Base-by-base conservation (phyloP, 2,329 filamentous ascomycete species). In the Neophaeococcomyces mojaviensis region DNA sequence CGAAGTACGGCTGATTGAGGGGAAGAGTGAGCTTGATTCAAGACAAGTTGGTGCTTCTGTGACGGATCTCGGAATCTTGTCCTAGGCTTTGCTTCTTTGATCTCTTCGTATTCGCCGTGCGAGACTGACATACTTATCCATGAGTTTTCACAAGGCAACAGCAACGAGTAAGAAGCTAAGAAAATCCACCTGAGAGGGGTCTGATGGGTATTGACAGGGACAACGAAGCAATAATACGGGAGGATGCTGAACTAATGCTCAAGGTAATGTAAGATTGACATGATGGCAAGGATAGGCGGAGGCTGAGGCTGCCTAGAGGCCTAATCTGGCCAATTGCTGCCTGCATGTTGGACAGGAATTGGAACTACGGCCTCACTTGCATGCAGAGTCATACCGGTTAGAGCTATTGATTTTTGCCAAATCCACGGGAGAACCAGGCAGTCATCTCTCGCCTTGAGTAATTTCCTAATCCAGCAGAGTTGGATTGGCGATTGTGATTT, bases 91-190 rank as follows among this genome's bases (percentile, higher is more conserved):
- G n/a, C n/a, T n/a, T n/a, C n/a, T n/a, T n/a, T 28, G 24, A 28
- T 6, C 24, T 28, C 5, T 5, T 6, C 24, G 10, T 28, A 28
- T 28, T 28, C 10, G 24, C 24, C 10, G 5, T 28, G 24, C 24
- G 10, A 28, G 10, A 6, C 10, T 20, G 39, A 15, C 18, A 34
- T 43, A 33, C 33, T 22, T 43, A 43, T 33, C 15, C 5, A 43
- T 32, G 24, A 15, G 20, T 19, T 31, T 19, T 18, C 39, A 34
- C 39, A 43, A 43, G 39, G 39, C 39, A 43, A 35, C 39, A 43
- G 39, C 30, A 16, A 24, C 19, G 30, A 33, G 28, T 35, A 43
- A 31, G 15, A 43, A 4, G 31, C 39, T n/a, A n/a, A 34, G 13
- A 43, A 15, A 24, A 34, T 28, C 18, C 22, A 18, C 13, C 16